Percentiles rank a stretch among this genome's conserved stretches.
Evolutionary conservation across 2,329 filamentous ascomycete genomes (phyloP).

Genomic region (Fusarium sp.): DNA sequence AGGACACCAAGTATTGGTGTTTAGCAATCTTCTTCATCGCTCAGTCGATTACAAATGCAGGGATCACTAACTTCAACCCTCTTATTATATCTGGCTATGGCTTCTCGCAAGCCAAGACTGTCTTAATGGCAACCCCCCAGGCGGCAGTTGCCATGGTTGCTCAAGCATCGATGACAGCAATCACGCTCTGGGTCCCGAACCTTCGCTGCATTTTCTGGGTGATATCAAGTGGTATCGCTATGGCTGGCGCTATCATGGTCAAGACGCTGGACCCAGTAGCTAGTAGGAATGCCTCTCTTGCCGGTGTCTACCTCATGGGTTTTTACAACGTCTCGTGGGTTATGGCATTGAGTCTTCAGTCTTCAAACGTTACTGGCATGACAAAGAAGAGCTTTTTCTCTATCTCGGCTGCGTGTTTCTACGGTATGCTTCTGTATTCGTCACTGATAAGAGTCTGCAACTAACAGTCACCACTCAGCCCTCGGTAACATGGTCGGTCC

Average conservation of each 20-base stretch:
- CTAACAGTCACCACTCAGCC: slow-evolving; percentile 12
- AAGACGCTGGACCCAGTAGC: slow-evolving; percentile 35
- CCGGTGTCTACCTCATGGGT: slow-evolving; percentile 51
- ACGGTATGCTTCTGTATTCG: slow-evolving; percentile 20
- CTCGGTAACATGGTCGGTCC: slow-evolving; percentile 50
- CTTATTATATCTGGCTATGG: slow-evolving; percentile 71
- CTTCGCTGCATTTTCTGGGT: slow-evolving; percentile 50
- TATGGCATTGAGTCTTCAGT: slow-evolving; percentile 48
- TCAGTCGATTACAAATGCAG: slow-evolving; percentile 77
- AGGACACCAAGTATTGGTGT: slow-evolving; percentile 2
- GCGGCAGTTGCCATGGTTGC: slow-evolving; percentile 50
- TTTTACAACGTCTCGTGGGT: slow-evolving; percentile 51
- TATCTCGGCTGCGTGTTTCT: slow-evolving; percentile 45
- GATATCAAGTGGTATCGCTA: slow-evolving; percentile 34
- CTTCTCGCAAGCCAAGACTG: slow-evolving; percentile 47
- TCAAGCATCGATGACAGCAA: slow-evolving; percentile 36
- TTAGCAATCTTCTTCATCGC: slow-evolving; percentile 58
- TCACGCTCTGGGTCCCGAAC: slow-evolving; percentile 48
- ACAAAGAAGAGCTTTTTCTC: slow-evolving; percentile 50
- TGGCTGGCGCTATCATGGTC: slow-evolving; percentile 46
- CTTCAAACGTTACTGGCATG: slow-evolving; percentile 47
- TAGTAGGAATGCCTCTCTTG: slow-evolving; percentile 44
- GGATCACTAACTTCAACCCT: slow-evolving; percentile 74
- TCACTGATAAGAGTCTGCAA: neutral
- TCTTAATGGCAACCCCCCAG: slow-evolving; percentile 51